Base-by-base conservation (phyloP, 2,329 filamentous ascomycete species). In the Plectosphaerella cucumerina region DNA sequence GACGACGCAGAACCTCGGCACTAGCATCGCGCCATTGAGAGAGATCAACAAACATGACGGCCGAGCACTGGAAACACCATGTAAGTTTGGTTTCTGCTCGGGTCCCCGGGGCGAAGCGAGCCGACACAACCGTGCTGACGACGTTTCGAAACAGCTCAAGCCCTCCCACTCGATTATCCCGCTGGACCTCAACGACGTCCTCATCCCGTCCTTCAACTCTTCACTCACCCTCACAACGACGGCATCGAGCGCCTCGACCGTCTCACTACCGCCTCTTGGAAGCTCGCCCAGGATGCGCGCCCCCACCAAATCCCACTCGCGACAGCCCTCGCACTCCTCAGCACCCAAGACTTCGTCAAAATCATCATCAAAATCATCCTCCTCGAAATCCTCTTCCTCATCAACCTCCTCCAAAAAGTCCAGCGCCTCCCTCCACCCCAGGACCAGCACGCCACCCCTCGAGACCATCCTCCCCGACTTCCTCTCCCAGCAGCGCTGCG, bases 381-480 rank as follows among this genome's bases (percentile, higher is more conserved):
- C 35, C 6, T n/a, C 14, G 14, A 42, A 42, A 42, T 18, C 39
- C n/a, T 31, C 26, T 6, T 42, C 35, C 3, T 37, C 35, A 17
- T 37, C 35, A 10, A 14, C 35, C 35, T 37, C 35, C 35, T 37
- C 35, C 15, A 37, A 37, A 17, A 42, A 42, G 18, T 18, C 39
- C 39, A 42, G 39, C 39, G 39, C 39, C 18, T 26, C 43, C 8
- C 53, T 55, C 48, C 53, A 56, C 47, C 53, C 53, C 3, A 42
- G 53, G 18, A 56, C 54, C 12, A 55, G 53, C 46, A 56, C 54
- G 17, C 54, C 54, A 10, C 35, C 48, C 21, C 34, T 46, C 34
- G 49, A 50, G 6, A 55, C 52, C 23, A 50, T 53, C 17, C 53
- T 56, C 26, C 46, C 50, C 17, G 47, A 53, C 43, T 56, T 56